Percentiles rank a stretch among this genome's conserved stretches.
Evolutionary conservation across 257 asterid species (phyloP).

Genomic region (Jacaranda copaia): DNA sequence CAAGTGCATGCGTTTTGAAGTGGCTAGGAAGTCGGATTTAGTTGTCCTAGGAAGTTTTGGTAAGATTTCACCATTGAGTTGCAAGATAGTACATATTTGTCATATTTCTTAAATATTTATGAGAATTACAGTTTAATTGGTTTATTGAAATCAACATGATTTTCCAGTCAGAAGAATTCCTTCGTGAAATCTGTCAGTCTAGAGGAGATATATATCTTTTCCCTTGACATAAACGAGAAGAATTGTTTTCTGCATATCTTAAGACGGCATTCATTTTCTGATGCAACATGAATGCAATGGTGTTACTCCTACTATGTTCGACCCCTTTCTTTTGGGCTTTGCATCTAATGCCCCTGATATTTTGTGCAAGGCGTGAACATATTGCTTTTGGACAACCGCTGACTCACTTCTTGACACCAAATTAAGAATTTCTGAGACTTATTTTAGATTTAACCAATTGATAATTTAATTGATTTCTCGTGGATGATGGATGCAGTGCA

Average conservation of each 20-base stretch:
- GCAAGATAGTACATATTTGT: too few species aligned
- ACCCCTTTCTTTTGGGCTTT: neutral
- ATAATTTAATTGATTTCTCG: neutral
- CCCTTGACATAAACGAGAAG: neutral
- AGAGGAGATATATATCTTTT: neutral
- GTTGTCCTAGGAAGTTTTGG: slow-evolving; percentile 1
- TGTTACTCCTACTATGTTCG: neutral
- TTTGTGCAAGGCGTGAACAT: neutral
- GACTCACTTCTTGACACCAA: neutral
- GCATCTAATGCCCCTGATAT: neutral
- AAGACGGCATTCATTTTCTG: neutral
- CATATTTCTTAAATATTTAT: too few species aligned
- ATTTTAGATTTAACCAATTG: neutral
- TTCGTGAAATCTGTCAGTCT: neutral
- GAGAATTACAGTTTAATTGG: neutral
- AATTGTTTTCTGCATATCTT: neutral
- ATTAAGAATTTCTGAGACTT: neutral
- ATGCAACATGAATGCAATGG: neutral
- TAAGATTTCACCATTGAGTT: neutral
- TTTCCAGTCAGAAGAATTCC: slow-evolving; percentile 3
- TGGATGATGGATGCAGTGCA: slow-evolving; percentile 50
- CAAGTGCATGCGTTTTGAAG: neutral
- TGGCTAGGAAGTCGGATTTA: neutral
- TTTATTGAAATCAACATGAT: slow-evolving; percentile 18
- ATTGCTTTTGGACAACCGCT: neutral